phyloP scores from a whole-genome alignment of 768 basidiomycete species.

The Pleurotus giganteus region DNA sequence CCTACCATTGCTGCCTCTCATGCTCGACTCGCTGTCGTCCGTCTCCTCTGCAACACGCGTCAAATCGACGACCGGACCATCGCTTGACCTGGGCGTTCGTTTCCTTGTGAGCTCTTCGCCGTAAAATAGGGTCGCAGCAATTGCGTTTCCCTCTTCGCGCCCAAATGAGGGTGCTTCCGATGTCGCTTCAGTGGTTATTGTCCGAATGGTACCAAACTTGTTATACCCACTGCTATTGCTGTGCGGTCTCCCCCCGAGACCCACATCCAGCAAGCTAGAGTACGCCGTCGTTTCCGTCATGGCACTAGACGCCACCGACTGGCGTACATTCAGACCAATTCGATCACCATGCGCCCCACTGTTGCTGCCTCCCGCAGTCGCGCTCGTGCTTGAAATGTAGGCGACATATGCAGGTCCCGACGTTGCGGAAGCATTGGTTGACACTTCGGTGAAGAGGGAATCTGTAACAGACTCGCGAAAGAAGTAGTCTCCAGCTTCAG shows the following conservation, averaged over 20 bases:
- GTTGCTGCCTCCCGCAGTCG: neutral
- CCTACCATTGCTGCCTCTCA: conserved; percentile 22
- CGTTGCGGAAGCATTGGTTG: conserved; percentile 28
- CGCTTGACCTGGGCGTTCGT: conserved; percentile 52
- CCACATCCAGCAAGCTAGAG: conserved; percentile 63
- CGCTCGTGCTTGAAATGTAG: neutral
- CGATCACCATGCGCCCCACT: neutral
- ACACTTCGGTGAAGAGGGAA: conserved; percentile 13
- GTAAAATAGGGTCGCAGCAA: conserved; percentile 34
- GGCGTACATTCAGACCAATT: conserved; percentile 37
- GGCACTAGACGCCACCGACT: conserved; percentile 62
- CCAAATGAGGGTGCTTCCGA: conserved; percentile 69
- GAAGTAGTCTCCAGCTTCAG: conserved; percentile 38
- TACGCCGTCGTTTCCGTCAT: conserved; percentile 56
- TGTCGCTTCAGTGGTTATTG: conserved; percentile 80
- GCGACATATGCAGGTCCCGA: conserved; percentile 16
- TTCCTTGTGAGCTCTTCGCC: conserved; percentile 40
- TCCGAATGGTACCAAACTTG: conserved; percentile 77
- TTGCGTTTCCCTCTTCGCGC: conserved; percentile 58
- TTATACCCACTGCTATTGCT: conserved; percentile 42
- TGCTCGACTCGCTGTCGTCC: conserved; percentile 54
- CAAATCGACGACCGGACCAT: conserved; percentile 57
- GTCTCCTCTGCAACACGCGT: conserved; percentile 71
- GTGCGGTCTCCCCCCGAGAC: conserved; percentile 25
- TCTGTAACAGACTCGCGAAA: conserved; percentile 24